Evolutionary conservation across 2,329 filamentous ascomycete species (phyloP).

Genomic region (Sporothrix phasma): DNA sequence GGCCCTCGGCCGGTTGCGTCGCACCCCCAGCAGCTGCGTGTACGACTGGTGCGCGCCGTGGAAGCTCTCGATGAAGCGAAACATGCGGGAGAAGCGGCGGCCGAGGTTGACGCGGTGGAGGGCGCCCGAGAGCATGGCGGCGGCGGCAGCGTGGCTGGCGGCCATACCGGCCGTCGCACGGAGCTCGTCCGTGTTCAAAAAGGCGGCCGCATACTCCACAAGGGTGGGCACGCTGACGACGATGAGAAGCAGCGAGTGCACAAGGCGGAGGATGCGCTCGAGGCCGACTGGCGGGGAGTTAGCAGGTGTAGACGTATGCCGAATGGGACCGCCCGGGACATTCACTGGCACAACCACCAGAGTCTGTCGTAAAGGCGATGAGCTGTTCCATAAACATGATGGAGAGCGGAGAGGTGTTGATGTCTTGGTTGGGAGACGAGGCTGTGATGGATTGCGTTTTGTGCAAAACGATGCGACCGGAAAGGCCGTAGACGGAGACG

Average conservation of each 20-base stretch:
- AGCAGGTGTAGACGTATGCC: no score
- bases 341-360: no score
- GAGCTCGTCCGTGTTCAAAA: not conserved
- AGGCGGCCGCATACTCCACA: conserved; percentile 25
- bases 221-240: conserved; percentile 36
- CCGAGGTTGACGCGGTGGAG: conserved; percentile 36
- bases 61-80: conserved; percentile 57
- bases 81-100: conserved; percentile 56
- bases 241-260: conserved; percentile 44
- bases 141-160: conserved; percentile 20
- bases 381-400: conserved; percentile 26
- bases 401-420: not conserved
- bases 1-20: not conserved
- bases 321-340: no score
- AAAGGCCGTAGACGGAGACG: not conserved
- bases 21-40: not conserved
- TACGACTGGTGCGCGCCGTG: conserved; percentile 38
- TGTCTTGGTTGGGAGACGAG: not conserved
- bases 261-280: conserved; percentile 49
- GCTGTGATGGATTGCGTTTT: no score
- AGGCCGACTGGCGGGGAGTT: conserved; percentile 39
- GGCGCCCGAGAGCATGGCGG: conserved; percentile 23
- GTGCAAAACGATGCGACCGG: not conserved
- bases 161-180: not conserved
- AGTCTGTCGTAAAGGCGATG: conserved; percentile 38